Conservation (phyloP, 352 stramenopile species). For the Globisporangium heterothallicum region DNA sequence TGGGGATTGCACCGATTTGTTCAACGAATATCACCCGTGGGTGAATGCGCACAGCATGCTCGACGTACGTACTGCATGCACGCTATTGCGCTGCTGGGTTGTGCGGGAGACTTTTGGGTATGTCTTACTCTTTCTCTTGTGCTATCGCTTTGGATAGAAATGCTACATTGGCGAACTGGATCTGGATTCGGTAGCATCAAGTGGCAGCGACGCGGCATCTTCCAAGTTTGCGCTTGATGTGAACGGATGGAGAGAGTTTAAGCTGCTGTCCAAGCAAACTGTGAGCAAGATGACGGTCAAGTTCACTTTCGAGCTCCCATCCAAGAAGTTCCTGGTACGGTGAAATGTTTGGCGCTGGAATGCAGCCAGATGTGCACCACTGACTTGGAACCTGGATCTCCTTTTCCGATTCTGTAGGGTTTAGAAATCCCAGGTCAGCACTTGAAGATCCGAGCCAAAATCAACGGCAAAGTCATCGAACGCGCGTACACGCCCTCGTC, state of each 20-base stretch:
- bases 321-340: constrained; percentile 48
- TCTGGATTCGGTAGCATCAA: constrained; percentile 29
- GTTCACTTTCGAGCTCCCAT: constrained; percentile 71
- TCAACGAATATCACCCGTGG: constrained; percentile 96
- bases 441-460: constrained; percentile 71
- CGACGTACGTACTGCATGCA: constrained; percentile 23
- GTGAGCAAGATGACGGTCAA: constrained; percentile 58
- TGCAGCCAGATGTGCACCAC: too few relatives aligned
- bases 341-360: too few relatives aligned
- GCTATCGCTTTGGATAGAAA: constrained; percentile 37
- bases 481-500: constrained; percentile 74
- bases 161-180: constrained; percentile 72
- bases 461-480: constrained; percentile 73
- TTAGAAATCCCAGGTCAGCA: constrained; percentile 71
- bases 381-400: background rate
- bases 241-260: constrained; percentile 64
- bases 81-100: too few relatives aligned
- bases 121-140: too few relatives aligned
- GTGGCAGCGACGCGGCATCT: background rate
- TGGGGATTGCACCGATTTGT: constrained; percentile 93
- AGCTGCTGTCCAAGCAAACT: constrained; percentile 48
- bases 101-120: too few relatives aligned
- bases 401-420: constrained; percentile 21
- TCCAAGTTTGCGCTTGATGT: constrained; percentile 54
- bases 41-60: constrained; percentile 91